phyloP scores from a whole-genome alignment of 805 yeast species.

The Ogataea degrootiae region DNA sequence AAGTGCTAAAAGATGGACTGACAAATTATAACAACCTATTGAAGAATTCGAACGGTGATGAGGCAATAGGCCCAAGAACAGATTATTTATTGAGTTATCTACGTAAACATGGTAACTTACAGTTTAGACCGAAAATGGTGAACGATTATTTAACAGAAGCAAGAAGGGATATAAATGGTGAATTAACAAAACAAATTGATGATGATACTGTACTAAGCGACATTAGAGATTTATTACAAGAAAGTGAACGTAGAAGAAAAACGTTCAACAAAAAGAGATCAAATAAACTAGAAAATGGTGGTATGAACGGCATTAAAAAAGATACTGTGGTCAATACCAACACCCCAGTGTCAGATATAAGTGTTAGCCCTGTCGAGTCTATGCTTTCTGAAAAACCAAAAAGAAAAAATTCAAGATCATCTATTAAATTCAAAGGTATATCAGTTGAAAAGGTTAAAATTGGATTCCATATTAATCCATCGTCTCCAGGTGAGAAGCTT shows the following conservation, averaged over 20 bases:
- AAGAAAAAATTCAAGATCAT: constrained; percentile 1
- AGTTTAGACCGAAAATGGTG: constrained; percentile 21
- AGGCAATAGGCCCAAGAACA: constrained; percentile 20
- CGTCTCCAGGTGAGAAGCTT: not conserved
- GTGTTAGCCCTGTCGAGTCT: constrained; percentile 8
- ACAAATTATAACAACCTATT: constrained; percentile 19
- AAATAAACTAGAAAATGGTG: constrained; percentile 7
- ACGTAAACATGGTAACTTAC: constrained; percentile 11
- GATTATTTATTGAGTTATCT: constrained; percentile 23
- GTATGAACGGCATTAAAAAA: not conserved
- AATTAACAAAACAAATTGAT: constrained; percentile 11
- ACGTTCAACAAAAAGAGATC: constrained; percentile 21
- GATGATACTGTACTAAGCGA: constrained; percentile 11
- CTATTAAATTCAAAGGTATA: constrained; percentile 5
- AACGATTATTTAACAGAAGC: constrained; percentile 22
- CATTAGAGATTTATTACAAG: constrained; percentile 19
- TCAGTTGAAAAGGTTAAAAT: constrained; percentile 13
- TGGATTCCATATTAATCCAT: constrained; percentile 9
- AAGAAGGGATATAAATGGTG: constrained; percentile 19
- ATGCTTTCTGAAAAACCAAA: not conserved
- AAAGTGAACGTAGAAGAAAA: constrained; percentile 25
- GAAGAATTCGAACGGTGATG: constrained; percentile 13
- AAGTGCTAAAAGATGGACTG: constrained; percentile 20
- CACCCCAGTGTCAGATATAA: constrained; percentile 7
- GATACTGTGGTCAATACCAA: not conserved